phyloP scores from a whole-genome alignment of 2,329 filamentous ascomycete genomes.

The Dryadomyces quercivorus region DNA sequence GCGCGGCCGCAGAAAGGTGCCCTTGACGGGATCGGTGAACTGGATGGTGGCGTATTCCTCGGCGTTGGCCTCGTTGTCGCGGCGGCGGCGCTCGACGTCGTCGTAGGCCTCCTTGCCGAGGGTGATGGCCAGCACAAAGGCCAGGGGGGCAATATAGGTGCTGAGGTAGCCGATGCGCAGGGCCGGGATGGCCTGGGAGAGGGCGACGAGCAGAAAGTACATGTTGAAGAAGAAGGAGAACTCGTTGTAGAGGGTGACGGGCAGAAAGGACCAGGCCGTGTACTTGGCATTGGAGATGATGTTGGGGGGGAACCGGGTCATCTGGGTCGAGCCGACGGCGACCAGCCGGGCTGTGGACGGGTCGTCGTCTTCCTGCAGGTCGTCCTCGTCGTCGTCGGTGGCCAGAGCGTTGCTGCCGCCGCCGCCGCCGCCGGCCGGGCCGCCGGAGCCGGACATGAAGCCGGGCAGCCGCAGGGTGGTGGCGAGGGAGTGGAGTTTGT shows the following conservation, averaged over 20 bases:
- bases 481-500: slow-evolving; percentile 29
- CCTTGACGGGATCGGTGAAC: slow-evolving; percentile 44
- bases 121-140: slow-evolving; percentile 84
- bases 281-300: slow-evolving; percentile 96
- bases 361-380: slow-evolving; percentile 41
- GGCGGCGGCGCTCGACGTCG: slow-evolving; percentile 72
- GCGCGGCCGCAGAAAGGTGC: slow-evolving; percentile 18
- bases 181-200: slow-evolving; percentile 84
- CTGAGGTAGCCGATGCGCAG: slow-evolving; percentile 88
- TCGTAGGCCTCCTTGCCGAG: slow-evolving; percentile 93
- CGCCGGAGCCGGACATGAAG: slow-evolving; percentile 41
- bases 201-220: slow-evolving; percentile 89
- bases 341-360: slow-evolving; percentile 63
- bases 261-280: slow-evolving; percentile 86
- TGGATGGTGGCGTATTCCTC: slow-evolving; percentile 72
- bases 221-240: slow-evolving; percentile 99
- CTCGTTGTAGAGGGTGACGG: slow-evolving; percentile 91
- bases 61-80: slow-evolving; percentile 89
- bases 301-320: slow-evolving; percentile 74
- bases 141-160: slow-evolving; percentile 85
- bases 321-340: slow-evolving; percentile 61
- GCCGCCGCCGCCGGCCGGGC: slow-evolving; percentile 8
- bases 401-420: slow-evolving; percentile 10
- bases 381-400: slow-evolving; percentile 30
- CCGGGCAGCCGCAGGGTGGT: slow-evolving; percentile 50